Base-by-base conservation (phyloP, 2,329 filamentous ascomycete genomes). In the Juglanconis sp. region DNA sequence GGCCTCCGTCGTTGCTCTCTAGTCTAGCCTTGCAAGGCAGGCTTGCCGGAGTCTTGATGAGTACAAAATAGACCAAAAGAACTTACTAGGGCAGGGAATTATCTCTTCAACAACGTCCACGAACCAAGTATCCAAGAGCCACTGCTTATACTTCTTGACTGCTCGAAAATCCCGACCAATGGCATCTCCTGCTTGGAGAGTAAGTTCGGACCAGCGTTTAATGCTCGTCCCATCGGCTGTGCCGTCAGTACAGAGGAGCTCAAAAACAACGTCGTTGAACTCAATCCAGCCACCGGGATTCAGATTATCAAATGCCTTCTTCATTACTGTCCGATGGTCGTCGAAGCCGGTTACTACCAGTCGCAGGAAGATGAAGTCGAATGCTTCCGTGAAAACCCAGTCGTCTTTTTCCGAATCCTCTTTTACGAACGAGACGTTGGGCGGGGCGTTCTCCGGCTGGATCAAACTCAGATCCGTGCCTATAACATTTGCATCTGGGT, bases 311-410 rank as follows among this genome's bases (percentile, higher is more conserved):
- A 76, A 81, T 13, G 76, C 74, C 65, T 79, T 72, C 11, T 68
- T 63, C 55, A 83, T 72, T n/a, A 86, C 72, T 7, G 69, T 70
- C 1, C 74, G 75, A 74, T 79, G 82, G 65, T 85, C 76, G 10
- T 73, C 69, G 56, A 86, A 79, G 60, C 78, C 79, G n/a, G 76
- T 76, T 2, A 76, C 74, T 70, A 86, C 76, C 53, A 79, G 75
- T 31, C 82, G 77, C 40, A 74, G 71, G 68, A 85, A 81, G 58
- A 86, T 79, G 65, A 79, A 82, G 70, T 85, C 82, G 68, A 85
- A 85, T 54, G 79, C 71, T 1, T 74, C 65, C 15, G 48, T 42
- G 60, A 76, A 77, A 3, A 78, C 70, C 83, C 83, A 87, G 1
- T 78, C 73, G 59, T 81, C 76, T 10, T 42, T 9, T 63, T 83